Conservation (phyloP, 345 rosid species). For the Atalantia buxifolia region DNA sequence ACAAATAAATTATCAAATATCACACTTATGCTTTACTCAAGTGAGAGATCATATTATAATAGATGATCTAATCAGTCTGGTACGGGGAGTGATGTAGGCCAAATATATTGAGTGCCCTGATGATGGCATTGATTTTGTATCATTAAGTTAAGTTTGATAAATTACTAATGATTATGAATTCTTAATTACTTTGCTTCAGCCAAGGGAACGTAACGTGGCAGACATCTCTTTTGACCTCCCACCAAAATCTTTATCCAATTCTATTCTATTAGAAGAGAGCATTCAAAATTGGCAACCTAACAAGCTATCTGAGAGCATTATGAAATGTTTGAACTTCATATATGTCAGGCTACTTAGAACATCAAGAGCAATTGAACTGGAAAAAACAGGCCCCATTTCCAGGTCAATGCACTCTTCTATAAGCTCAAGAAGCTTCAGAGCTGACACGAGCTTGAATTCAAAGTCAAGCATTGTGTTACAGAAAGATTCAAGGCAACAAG, state of each 20-base stretch:
- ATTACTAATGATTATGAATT: not conserved
- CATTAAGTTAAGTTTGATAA: not conserved
- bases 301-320: conserved; percentile 80
- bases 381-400: conserved; percentile 63
- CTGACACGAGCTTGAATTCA: conserved; percentile 44
- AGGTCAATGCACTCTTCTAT: conserved; percentile 52
- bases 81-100: not conserved
- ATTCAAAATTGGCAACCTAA: conserved; percentile 71
- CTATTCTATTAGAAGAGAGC: conserved; percentile 55
- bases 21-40: not conserved
- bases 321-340: conserved; percentile 79
- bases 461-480: conserved; percentile 42
- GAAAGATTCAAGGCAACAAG: conserved; percentile 80
- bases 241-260: conserved; percentile 51
- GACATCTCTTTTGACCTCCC: conserved; percentile 43
- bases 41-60: not conserved
- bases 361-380: conserved; percentile 78
- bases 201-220: conserved; percentile 43
- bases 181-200: conserved; percentile 32
- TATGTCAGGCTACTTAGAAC: conserved; percentile 77
- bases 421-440: conserved; percentile 73
- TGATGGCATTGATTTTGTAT: not conserved
- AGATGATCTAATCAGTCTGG: not conserved
- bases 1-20: not conserved
- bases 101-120: not conserved